Percentiles rank a stretch among this genome's conserved stretches.
These are phyloP conservation scores for Chaetomiaceae sp. DNA, from an alignment of 2,329 filamentous ascomycete genomes.

Conservation along the genomic window DNA sequence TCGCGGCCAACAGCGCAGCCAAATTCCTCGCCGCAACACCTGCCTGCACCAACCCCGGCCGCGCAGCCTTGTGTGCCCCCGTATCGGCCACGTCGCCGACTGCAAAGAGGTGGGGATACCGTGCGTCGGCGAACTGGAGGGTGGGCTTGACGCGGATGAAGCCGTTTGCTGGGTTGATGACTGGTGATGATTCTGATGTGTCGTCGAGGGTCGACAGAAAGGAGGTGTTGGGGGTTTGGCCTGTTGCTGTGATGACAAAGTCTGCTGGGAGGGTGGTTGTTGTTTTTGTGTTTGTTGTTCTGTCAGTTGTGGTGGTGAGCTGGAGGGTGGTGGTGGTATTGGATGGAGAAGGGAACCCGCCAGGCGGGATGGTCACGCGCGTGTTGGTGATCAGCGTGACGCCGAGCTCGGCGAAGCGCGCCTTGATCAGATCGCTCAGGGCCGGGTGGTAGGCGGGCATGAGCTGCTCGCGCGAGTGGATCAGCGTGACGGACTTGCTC, in stretches of 20 bases:
- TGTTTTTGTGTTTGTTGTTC: too few species aligned
- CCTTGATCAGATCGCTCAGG: constrained; percentile 36
- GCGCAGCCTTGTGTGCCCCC: constrained; percentile 39
- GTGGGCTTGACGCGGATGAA: constrained; percentile 41
- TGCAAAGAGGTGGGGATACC: constrained; percentile 43
- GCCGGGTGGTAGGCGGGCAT: constrained; percentile 40
- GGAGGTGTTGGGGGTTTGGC: constrained; percentile 43
- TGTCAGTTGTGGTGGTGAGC: too few species aligned
- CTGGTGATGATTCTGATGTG: constrained; percentile 15
- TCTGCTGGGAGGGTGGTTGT: constrained; percentile 36
- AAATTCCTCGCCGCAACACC: constrained; percentile 43
- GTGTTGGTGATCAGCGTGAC: constrained; percentile 31
- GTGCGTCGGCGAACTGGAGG: constrained; percentile 39
- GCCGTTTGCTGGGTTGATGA: constrained; percentile 30
- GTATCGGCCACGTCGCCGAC: constrained; percentile 48
- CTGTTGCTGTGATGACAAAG: constrained; percentile 43
- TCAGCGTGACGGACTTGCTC: constrained; percentile 41
- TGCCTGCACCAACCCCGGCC: constrained; percentile 41
- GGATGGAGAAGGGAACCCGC: constrained; percentile 28
- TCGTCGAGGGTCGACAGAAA: constrained; percentile 28
- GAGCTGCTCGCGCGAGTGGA: constrained; percentile 43
- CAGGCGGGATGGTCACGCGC: constrained; percentile 27
- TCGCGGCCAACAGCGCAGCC: constrained; percentile 32
- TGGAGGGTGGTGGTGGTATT: constrained; percentile 19
- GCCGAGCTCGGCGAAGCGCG: constrained; percentile 35